Conservation (phyloP, 805 yeast genomes). For the Pichia exigua region DNA sequence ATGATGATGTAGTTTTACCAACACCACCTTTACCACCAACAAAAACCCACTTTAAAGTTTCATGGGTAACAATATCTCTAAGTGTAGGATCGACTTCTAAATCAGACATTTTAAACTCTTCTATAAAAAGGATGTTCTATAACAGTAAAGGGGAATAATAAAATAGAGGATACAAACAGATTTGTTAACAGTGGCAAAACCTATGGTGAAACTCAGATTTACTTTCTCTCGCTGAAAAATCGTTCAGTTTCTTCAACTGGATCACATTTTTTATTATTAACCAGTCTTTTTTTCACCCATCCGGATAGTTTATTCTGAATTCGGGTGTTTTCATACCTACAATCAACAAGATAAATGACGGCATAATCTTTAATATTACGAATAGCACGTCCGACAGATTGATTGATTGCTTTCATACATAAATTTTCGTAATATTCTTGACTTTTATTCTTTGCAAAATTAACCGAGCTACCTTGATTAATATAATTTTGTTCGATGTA, state of each 20-base stretch:
- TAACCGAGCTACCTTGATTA: constrained; percentile 37
- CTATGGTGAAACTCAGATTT: too few relatives aligned
- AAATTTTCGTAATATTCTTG: constrained; percentile 67
- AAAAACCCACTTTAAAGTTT: constrained; percentile 86
- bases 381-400: constrained; percentile 87
- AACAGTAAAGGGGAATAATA: neutral
- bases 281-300: constrained; percentile 55
- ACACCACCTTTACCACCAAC: constrained; percentile 99
- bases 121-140: neutral
- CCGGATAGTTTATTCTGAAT: constrained; percentile 57
- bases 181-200: neutral
- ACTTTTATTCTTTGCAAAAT: constrained; percentile 41
- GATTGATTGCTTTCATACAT: constrained; percentile 88
- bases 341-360: constrained; percentile 62
- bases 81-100: constrained; percentile 65
- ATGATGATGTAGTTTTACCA: constrained; percentile 96
- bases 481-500: constrained; percentile 51
- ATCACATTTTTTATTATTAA: neutral
- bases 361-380: constrained; percentile 80
- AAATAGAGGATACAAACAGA: too few relatives aligned
- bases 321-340: constrained; percentile 37
- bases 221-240: neutral
- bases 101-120: constrained; percentile 30
- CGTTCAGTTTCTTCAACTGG: constrained; percentile 1
- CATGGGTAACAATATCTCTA: constrained; percentile 53